Evolutionary conservation across 305 asterid species (phyloP).

Genomic region (Fraxinus nigra): DNA sequence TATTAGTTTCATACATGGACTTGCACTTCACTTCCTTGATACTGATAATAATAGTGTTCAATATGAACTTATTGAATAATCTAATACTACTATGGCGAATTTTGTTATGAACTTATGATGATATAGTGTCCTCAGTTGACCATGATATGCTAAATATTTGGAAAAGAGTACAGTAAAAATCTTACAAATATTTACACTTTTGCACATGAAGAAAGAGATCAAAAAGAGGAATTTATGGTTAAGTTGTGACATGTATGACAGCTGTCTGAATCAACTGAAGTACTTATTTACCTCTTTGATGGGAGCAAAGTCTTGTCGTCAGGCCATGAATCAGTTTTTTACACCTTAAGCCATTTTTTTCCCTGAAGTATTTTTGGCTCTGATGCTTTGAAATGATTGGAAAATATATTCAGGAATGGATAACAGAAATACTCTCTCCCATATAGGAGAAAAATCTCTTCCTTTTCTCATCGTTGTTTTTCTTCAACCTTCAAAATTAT

Average conservation of each 20-base stretch:
- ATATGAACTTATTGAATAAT: neutral
- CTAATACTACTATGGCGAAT: neutral
- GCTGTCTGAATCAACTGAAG: neutral
- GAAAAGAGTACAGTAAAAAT: neutral
- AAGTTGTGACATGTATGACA: neutral
- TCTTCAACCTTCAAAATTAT: neutral
- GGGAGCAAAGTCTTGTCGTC: neutral
- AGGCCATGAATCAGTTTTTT: neutral
- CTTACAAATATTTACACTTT: neutral
- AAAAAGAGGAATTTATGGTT: neutral
- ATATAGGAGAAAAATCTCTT: neutral
- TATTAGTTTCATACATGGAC: neutral
- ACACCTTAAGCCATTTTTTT: neutral
- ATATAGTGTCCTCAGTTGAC: neutral
- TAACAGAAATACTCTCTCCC: neutral
- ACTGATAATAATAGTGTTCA: neutral
- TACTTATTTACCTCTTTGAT: neutral
- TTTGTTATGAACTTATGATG: neutral
- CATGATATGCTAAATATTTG: neutral
- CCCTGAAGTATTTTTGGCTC: neutral
- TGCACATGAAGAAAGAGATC: neutral
- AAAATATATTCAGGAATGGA: neutral
- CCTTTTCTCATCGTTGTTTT: neutral
- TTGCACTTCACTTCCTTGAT: neutral
- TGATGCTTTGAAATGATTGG: neutral